Evolutionary conservation across 176 grass and related monocot species (phyloP).

Genomic region (Leersia perrieri): DNA sequence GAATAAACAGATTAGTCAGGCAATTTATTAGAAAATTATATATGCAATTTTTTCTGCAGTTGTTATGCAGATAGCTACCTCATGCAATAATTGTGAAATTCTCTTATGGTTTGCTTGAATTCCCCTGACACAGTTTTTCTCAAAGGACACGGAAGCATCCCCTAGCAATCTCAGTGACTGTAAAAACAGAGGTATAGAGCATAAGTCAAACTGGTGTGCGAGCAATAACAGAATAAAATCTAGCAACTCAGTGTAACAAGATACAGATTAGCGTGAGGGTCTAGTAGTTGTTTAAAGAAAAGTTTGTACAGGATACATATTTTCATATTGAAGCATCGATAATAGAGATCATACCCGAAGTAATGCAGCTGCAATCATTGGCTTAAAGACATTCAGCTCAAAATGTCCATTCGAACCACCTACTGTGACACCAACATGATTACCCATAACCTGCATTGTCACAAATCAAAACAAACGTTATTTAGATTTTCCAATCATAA

Average conservation of each 20-base stretch:
- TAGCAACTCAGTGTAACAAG: slow-evolving; percentile 3
- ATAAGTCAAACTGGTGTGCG: not conserved
- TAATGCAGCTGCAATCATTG: slow-evolving; percentile 81
- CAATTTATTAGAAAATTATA: not conserved
- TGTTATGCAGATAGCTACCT: slow-evolving; percentile 49
- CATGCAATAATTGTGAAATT: slow-evolving; percentile 88
- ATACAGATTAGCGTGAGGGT: not conserved
- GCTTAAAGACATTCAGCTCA: too few species aligned
- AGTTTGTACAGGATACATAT: not conserved
- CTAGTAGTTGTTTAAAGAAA: not conserved
- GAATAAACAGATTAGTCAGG: slow-evolving; percentile 25
- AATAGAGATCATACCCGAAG: slow-evolving; percentile 63
- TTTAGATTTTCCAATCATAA: not conserved
- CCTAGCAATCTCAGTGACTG: slow-evolving; percentile 90
- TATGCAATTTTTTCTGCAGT: not conserved
- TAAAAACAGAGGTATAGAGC: not conserved
- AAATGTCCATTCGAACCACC: slow-evolving; percentile 94
- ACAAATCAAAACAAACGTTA: slow-evolving; percentile 8
- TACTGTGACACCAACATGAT: slow-evolving; percentile 83
- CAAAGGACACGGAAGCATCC: slow-evolving; percentile 88
- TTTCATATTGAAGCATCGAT: slow-evolving; percentile 3
- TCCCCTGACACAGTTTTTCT: slow-evolving; percentile 94
- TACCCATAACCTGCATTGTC: slow-evolving; percentile 81
- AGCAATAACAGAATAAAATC: slow-evolving; percentile 6
- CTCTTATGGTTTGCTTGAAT: slow-evolving; percentile 91